Percentiles rank a stretch among this genome's conserved stretches.
These are phyloP conservation scores for Lichtheimia ornata DNA, from an alignment of 371 early-diverging fungal species.

Conservation along the genomic window DNA sequence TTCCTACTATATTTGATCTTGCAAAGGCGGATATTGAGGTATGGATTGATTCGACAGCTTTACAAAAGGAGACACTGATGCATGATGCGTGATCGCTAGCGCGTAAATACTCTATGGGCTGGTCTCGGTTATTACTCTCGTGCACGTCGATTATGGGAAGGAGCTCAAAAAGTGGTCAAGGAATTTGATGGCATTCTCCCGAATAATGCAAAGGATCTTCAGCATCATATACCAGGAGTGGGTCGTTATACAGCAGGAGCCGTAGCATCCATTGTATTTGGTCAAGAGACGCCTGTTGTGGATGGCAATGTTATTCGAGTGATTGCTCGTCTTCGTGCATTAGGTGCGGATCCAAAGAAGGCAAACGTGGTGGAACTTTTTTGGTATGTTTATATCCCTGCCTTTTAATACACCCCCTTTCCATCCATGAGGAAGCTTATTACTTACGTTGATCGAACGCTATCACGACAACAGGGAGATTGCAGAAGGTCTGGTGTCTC, in stretches of 20 bases:
- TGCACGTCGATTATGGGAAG: constrained; percentile 72
- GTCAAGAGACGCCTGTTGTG: constrained; percentile 63
- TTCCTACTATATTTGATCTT: constrained; percentile 73
- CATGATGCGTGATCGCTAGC: constrained; percentile 19
- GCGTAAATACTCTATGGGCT: constrained; percentile 76
- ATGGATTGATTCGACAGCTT: not conserved
- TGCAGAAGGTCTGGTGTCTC: constrained; percentile 59
- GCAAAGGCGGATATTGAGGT: constrained; percentile 70
- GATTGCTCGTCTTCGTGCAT: constrained; percentile 64
- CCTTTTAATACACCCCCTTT: not conserved
- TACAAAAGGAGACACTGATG: not conserved
- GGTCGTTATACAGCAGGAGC: constrained; percentile 74
- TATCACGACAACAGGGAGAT: constrained; percentile 45
- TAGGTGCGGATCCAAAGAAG: constrained; percentile 74
- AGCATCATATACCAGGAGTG: constrained; percentile 73
- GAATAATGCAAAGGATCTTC: constrained; percentile 52
- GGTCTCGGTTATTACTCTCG: constrained; percentile 87
- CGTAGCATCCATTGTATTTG: constrained; percentile 76
- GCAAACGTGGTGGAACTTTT: constrained; percentile 56
- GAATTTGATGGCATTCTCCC: constrained; percentile 64
- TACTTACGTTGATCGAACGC: not conserved
- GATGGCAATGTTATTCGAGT: constrained; percentile 88
- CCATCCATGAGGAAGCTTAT: not conserved
- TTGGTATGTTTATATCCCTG: constrained; percentile 46
- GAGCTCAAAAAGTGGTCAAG: constrained; percentile 64